These are phyloP conservation scores for Craterostigma plantagineum DNA, from an alignment of 257 asterid species.

Conservation along the genomic window DNA sequence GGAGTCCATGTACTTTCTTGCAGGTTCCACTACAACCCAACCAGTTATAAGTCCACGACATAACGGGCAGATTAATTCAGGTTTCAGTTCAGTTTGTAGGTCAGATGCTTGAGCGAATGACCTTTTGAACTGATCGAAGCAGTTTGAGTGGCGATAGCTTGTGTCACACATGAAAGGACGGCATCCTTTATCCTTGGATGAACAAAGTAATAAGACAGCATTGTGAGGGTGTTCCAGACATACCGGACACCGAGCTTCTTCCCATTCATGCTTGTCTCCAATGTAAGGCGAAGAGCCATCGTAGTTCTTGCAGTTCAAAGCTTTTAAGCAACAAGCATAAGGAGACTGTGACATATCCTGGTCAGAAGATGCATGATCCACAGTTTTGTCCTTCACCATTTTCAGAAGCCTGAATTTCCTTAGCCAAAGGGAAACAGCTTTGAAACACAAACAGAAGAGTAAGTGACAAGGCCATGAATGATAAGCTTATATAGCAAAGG, in stretches of 20 bases:
- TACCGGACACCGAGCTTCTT: conserved; percentile 60
- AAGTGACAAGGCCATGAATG: too few species aligned
- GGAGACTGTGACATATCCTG: conserved; percentile 21
- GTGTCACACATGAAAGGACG: conserved; percentile 81
- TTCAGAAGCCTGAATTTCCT: conserved; percentile 11
- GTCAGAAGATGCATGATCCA: conserved; percentile 22
- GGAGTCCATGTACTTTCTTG: conserved; percentile 39
- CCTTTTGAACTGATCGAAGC: conserved; percentile 43
- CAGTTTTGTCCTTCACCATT: conserved; percentile 67
- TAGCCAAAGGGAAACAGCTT: conserved; percentile 15
- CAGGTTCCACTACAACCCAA: conserved; percentile 25
- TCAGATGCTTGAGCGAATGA: conserved; percentile 16
- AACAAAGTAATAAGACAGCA: conserved; percentile 40
- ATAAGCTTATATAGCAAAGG: too few species aligned
- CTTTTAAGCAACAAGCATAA: conserved; percentile 31
- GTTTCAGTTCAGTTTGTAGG: conserved; percentile 6
- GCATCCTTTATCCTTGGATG: conserved; percentile 51
- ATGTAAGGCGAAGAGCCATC: conserved; percentile 13
- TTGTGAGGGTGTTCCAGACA: conserved; percentile 70
- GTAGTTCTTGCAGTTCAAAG: conserved; percentile 9
- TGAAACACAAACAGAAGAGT: not conserved
- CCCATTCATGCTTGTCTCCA: conserved; percentile 46
- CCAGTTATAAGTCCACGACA: conserved; percentile 49
- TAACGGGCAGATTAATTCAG: conserved; percentile 48
- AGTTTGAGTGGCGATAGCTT: conserved; percentile 63